phyloP scores from a whole-genome alignment of 306 rosid species.

The Hippophae tibetana region DNA sequence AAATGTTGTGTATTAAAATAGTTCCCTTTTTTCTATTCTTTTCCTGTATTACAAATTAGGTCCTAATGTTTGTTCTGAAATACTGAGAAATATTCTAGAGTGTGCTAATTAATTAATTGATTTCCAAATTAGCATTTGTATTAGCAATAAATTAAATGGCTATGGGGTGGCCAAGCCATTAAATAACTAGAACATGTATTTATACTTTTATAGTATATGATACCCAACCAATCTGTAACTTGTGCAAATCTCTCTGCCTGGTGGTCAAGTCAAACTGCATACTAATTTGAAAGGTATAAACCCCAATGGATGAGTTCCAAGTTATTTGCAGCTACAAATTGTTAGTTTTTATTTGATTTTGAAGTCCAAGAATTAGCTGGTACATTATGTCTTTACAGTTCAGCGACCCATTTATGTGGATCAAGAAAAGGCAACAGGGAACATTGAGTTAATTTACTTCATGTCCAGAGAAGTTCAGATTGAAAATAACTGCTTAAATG shows the following conservation, averaged over 20 bases:
- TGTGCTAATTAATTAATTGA: not conserved
- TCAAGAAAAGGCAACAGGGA: too few species aligned
- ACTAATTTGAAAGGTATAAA: not conserved
- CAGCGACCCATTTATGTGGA: too few species aligned
- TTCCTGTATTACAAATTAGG: too few species aligned
- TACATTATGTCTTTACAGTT: too few species aligned
- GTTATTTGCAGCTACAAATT: not conserved
- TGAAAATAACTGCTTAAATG: too few species aligned
- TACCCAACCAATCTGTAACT: not conserved
- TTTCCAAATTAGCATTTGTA: not conserved
- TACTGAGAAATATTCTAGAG: too few species aligned
- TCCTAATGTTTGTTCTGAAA: too few species aligned
- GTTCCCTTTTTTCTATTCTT: too few species aligned
- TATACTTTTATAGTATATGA: not conserved
- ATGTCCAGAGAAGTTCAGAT: too few species aligned
- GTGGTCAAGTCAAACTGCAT: not conserved
- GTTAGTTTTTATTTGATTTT: not conserved
- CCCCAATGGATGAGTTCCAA: not conserved
- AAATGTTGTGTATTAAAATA: too few species aligned
- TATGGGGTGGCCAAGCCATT: constrained; percentile 12
- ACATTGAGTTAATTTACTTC: too few species aligned
- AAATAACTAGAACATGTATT: not conserved
- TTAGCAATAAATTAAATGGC: not conserved
- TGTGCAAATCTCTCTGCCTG: not conserved
- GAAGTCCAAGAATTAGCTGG: too few species aligned